A percentile compares a stretch with the other conserved stretches of the same genome.
These are phyloP conservation scores for Salisapilia sapeloensis DNA, from an alignment of 352 stramenopile genomes.

Conservation along the genomic window DNA sequence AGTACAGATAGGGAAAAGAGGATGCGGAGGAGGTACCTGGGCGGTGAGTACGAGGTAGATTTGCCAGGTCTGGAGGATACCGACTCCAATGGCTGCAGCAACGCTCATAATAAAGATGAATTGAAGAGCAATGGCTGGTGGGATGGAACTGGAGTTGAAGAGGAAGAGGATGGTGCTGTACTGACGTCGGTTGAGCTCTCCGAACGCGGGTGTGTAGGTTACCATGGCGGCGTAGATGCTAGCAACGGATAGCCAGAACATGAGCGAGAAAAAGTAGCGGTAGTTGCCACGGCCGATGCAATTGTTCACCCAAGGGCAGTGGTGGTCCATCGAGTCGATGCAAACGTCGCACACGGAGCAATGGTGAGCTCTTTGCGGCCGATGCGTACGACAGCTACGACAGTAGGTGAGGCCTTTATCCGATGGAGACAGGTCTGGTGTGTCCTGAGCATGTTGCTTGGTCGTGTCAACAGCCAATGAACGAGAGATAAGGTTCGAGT, in stretches of 20 bases:
- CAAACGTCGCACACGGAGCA: slow-evolving; percentile 78
- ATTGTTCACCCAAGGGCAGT: slow-evolving; percentile 97
- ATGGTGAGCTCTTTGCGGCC: slow-evolving; percentile 33
- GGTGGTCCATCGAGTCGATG: slow-evolving; percentile 94
- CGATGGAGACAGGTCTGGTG: background rate
- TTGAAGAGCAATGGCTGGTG: slow-evolving; percentile 22
- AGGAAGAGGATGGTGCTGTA: slow-evolving; percentile 8
- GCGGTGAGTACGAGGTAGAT: slow-evolving; percentile 51
- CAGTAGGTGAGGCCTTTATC: slow-evolving; percentile 18
- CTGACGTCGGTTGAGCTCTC: slow-evolving; percentile 23
- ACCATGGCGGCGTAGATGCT: slow-evolving; percentile 40
- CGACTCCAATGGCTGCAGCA: slow-evolving; percentile 37
- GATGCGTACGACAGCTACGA: slow-evolving; percentile 24
- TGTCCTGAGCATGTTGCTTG: background rate
- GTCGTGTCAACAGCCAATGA: no score
- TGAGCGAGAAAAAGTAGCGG: slow-evolving; percentile 69
- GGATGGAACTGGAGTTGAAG: slow-evolving; percentile 5
- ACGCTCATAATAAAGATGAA: slow-evolving; percentile 53
- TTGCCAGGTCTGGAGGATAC: slow-evolving; percentile 49
- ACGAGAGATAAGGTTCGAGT: no score
- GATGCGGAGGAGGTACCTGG: slow-evolving; percentile 18
- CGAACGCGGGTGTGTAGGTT: slow-evolving; percentile 36
- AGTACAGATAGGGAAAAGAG: background rate
- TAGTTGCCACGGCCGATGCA: slow-evolving; percentile 95
- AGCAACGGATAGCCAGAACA: slow-evolving; percentile 41